A percentile compares a stretch with the other conserved stretches of the same genome.
Evolutionary conservation across 306 rosid genomes (phyloP).

Genomic region (Rubus idaeus): DNA sequence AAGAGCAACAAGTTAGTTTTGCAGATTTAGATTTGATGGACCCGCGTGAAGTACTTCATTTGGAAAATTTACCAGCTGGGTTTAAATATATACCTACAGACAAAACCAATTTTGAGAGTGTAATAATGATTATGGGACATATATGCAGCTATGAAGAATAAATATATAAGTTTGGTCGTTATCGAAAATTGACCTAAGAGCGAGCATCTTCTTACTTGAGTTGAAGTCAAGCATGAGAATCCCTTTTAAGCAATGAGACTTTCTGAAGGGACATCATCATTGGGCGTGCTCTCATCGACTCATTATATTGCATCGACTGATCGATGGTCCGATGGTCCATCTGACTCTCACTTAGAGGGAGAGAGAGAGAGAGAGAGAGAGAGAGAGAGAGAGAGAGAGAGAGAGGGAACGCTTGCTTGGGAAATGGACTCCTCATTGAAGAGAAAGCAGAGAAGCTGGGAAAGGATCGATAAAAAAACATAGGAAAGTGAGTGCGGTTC

Average conservation of each 20-base stretch:
- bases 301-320: conserved; percentile 24
- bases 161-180: conserved; percentile 11
- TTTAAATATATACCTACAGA: not conserved
- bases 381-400: too few species aligned
- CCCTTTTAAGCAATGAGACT: conserved; percentile 53
- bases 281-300: conserved; percentile 66
- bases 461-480: not conserved
- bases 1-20: conserved; percentile 3
- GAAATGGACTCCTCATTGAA: conserved; percentile 7
- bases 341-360: conserved; percentile 15
- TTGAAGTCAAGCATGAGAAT: conserved; percentile 48
- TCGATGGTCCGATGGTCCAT: conserved; percentile 7
- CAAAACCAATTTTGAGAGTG: not conserved
- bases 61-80: conserved; percentile 2
- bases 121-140: not conserved
- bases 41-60: not conserved
- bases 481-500: conserved; percentile 17
- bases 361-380: conserved; percentile 20
- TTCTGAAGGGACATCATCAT: conserved; percentile 51
- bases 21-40: conserved; percentile 16
- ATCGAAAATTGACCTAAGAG: conserved; percentile 23
- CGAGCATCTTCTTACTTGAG: conserved; percentile 36
- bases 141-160: not conserved
- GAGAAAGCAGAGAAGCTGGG: not conserved
- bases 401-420: conserved; percentile 25